These are phyloP conservation scores for Hawksworthiomyces lignivorus DNA, from an alignment of 2,329 filamentous ascomycete species.

Conservation along the genomic window DNA sequence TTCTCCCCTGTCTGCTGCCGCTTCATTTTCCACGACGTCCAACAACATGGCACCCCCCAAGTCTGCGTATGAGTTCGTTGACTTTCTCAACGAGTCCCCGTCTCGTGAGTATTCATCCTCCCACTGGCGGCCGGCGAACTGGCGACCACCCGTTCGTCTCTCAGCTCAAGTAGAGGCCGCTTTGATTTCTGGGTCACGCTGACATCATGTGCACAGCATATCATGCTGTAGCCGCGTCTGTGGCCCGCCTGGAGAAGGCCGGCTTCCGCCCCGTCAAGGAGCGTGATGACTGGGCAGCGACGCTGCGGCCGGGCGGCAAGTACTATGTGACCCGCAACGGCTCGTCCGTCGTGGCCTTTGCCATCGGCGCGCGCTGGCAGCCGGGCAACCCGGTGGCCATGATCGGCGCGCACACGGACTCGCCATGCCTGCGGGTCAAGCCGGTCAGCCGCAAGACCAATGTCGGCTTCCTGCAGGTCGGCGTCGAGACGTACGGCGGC, in stretches of 20 bases:
- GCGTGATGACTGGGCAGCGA: conserved; percentile 78
- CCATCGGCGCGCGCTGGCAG: conserved; percentile 83
- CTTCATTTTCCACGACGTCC: conserved; percentile 12
- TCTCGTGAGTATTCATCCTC: conserved; percentile 83
- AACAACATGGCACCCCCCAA: conserved; percentile 44
- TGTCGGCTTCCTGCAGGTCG: conserved; percentile 86
- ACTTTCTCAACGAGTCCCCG: conserved; percentile 90
- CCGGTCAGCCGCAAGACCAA: conserved; percentile 84
- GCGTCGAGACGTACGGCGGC: conserved; percentile 93
- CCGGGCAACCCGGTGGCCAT: conserved; percentile 87
- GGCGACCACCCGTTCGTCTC: too few relatives aligned
- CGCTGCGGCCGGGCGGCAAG: conserved; percentile 77
- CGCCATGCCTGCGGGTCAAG: conserved; percentile 84
- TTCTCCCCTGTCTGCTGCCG: background rate
- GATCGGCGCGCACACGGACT: conserved; percentile 94
- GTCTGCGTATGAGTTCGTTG: conserved; percentile 73
- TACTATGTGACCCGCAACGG: conserved; percentile 94
- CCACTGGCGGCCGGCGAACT: too few relatives aligned
- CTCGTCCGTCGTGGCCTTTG: conserved; percentile 87
- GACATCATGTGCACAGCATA: too few relatives aligned
- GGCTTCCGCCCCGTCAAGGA: conserved; percentile 87
- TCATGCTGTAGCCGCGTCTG: conserved; percentile 79
- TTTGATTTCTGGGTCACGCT: too few relatives aligned
- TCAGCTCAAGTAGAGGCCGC: too few relatives aligned
- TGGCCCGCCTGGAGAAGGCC: conserved; percentile 66